These are phyloP conservation scores for Lizanozyma gosingica DNA, from an alignment of 1,139 yeast species.

Conservation along the genomic window DNA sequence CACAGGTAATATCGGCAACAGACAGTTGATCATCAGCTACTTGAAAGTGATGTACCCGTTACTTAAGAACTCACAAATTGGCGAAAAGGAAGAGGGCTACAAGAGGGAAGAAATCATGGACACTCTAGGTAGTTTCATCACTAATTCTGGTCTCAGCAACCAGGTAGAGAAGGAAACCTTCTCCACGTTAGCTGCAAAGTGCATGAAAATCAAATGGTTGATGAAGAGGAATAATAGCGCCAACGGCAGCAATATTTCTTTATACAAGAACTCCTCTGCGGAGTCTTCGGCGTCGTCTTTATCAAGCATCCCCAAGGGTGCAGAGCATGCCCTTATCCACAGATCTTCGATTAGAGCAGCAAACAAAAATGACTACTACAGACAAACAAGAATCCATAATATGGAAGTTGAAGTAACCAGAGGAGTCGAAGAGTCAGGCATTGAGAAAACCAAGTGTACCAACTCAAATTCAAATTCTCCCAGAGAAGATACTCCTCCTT, in stretches of 20 bases:
- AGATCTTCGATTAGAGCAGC: constrained; percentile 16
- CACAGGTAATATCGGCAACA: constrained; percentile 33
- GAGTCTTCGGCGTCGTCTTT: constrained; percentile 5
- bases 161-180: constrained; percentile 32
- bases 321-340: constrained; percentile 5
- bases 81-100: constrained; percentile 41
- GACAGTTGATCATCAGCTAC: constrained; percentile 63
- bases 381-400: constrained; percentile 14
- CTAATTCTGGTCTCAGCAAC: constrained; percentile 16
- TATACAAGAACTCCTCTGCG: constrained; percentile 4
- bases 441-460: constrained; percentile 1
- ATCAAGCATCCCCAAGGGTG: background rate
- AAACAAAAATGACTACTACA: constrained; percentile 14
- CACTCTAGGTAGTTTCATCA: constrained; percentile 39
- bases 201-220: constrained; percentile 54
- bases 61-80: constrained; percentile 56
- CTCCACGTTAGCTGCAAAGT: constrained; percentile 50
- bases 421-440: background rate
- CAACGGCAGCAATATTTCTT: constrained; percentile 1
- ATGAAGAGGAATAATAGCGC: constrained; percentile 10
- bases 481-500: background rate
- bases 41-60: constrained; percentile 70
- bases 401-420: background rate
- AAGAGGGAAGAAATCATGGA: constrained; percentile 47
- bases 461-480: constrained; percentile 2